These are phyloP conservation scores for Paxillus rubicundulus DNA, from an alignment of 768 basidiomycete genomes.

Conservation along the genomic window DNA sequence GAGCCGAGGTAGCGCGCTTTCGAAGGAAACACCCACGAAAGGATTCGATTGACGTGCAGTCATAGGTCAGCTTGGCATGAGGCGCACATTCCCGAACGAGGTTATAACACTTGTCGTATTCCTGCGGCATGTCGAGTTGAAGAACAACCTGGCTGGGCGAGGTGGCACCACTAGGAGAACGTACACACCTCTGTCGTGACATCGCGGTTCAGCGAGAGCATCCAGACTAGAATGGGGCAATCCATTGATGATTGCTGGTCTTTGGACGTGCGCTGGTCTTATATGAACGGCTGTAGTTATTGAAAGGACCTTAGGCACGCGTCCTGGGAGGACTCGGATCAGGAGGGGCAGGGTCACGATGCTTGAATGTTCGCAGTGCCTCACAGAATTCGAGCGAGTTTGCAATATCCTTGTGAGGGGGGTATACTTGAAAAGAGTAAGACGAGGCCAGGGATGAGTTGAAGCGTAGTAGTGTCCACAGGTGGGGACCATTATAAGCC, in stretches of 20 bases:
- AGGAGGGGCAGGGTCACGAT: neutral
- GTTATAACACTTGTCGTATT: constrained; percentile 67
- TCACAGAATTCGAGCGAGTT: constrained; percentile 1
- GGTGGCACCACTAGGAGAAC: constrained; percentile 7
- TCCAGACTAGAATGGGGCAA: constrained; percentile 76
- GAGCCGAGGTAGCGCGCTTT: neutral
- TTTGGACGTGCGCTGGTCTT: neutral
- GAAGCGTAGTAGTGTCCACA: constrained; percentile 5
- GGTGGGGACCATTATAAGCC: constrained; percentile 25
- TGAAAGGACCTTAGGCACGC: neutral
- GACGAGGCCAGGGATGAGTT: constrained; percentile 1
- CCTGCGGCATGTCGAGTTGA: constrained; percentile 39
- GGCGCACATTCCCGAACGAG: constrained; percentile 61
- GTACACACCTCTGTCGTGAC: constrained; percentile 58
- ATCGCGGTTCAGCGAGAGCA: constrained; percentile 74
- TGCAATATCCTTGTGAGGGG: neutral
- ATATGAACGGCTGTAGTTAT: constrained; percentile 1
- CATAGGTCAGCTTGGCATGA: constrained; percentile 51
- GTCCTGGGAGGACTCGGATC: neutral
- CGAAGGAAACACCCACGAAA: constrained; percentile 51
- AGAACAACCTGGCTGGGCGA: neutral
- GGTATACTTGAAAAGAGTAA: constrained; percentile 2
- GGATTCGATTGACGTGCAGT: constrained; percentile 57
- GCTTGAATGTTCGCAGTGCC: neutral
- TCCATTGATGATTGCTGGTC: constrained; percentile 35